Percentiles rank a stretch among this genome's conserved stretches.
phyloP scores from a whole-genome alignment of 306 rosid genomes.

The Begonia peltatifolia region DNA sequence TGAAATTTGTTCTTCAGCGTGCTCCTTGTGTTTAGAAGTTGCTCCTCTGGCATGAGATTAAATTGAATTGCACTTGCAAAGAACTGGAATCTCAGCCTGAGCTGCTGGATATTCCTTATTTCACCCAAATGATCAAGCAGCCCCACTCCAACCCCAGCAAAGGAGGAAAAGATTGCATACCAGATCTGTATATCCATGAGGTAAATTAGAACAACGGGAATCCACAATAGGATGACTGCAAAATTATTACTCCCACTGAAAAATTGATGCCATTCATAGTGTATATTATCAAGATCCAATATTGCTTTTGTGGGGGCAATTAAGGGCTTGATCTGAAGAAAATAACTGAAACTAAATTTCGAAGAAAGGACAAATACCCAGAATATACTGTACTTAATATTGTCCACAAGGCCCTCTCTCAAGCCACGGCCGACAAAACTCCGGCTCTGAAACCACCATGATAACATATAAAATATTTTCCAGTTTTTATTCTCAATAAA shows the following conservation, averaged over 20 bases:
- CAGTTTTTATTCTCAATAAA: slow-evolving; percentile 78
- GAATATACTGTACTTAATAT: slow-evolving; percentile 59
- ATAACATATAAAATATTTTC: slow-evolving; percentile 62
- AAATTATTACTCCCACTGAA: slow-evolving; percentile 36
- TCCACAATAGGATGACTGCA: slow-evolving; percentile 68
- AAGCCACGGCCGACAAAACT: slow-evolving; percentile 88
- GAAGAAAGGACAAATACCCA: slow-evolving; percentile 78
- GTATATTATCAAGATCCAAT: slow-evolving; percentile 23
- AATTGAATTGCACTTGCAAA: slow-evolving; percentile 92
- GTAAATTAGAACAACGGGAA: slow-evolving; percentile 77
- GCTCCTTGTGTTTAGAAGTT: slow-evolving; percentile 61
- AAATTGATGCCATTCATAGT: slow-evolving; percentile 55
- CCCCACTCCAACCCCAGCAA: slow-evolving; percentile 77
- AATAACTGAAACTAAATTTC: slow-evolving; percentile 74
- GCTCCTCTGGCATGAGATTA: slow-evolving; percentile 97
- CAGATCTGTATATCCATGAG: slow-evolving; percentile 92
- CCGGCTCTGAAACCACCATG: slow-evolving; percentile 95
- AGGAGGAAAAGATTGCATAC: slow-evolving; percentile 82
- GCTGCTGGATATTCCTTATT: slow-evolving; percentile 76
- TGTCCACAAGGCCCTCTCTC: slow-evolving; percentile 85
- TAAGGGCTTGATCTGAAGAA: slow-evolving; percentile 86
- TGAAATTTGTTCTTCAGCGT: slow-evolving; percentile 66
- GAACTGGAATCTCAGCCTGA: slow-evolving; percentile 91
- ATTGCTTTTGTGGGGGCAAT: slow-evolving; percentile 53
- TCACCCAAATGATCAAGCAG: slow-evolving; percentile 87